Base-by-base conservation (phyloP, 495 filamentous ascomycete genomes). In the Penicillium soppii region DNA sequence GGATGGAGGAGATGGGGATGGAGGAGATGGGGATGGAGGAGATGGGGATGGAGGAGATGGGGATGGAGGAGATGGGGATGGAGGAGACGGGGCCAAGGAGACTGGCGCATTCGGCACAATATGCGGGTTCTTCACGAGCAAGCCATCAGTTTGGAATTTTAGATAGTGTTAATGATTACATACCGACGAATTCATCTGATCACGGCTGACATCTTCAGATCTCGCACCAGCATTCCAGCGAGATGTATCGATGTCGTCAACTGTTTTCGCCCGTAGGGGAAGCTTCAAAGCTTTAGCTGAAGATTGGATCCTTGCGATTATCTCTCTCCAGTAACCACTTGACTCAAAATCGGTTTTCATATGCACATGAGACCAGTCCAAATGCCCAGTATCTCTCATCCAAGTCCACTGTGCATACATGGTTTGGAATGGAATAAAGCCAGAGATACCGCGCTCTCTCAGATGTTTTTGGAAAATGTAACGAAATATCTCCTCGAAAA, bases 401-500 rank as follows among this genome's bases (percentile, higher is more conserved):
- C 51, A 52, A 0, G n/a, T 10, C 63, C 65, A 69, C 36, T 72
- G 71, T 0, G 49, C 42, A 6, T 56, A 6, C 0, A 72, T 20
- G 0, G 50, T 54, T 0, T 6, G 3, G 8, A 41, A 55, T 2
- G 52, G 7, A 10, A 62, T 13, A 1, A 50, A 50, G 10, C 48
- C 13, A 0, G 5, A 19, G n/a, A 70, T 61, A 0, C 64, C 67
- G 22, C 50, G 52, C 1, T 61, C 21, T 0, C 7, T 23, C 0
- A 72, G 43, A 8, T 69, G 45, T 0, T 15, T 0, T 21, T 37
- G 7, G 19, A 68, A 73, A 0, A 63, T 44, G 1, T 33, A 15
- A 8, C 58, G 67, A 26, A 74, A 70, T 1, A 72, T 46, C 0
- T 33, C 46, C 21, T 32, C 38, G 1, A 65, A n/a, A n/a, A n/a